Percentiles rank a stretch among this genome's conserved stretches.
These are phyloP conservation scores for Ochetophila trinervis DNA, from an alignment of 306 rosid species.

Conservation along the genomic window DNA sequence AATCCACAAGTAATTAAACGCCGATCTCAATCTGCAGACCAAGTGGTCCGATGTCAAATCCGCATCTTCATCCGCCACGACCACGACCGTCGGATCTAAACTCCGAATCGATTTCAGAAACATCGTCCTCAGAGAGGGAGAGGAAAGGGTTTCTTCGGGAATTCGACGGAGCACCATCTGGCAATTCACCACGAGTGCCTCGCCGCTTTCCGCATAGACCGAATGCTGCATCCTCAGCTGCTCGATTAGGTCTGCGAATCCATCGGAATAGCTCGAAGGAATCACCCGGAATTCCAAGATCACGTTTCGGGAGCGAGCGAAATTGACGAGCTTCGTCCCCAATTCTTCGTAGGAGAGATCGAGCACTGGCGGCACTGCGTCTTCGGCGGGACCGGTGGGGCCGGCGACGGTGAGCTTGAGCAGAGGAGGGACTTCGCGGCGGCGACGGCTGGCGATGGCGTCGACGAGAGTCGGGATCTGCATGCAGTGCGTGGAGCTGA, in stretches of 20 bases:
- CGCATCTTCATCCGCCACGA: constrained; percentile 79
- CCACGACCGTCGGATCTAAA: constrained; percentile 64
- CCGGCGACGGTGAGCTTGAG: constrained; percentile 64
- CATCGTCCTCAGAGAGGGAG: constrained; percentile 46
- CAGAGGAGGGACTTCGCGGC: constrained; percentile 53
- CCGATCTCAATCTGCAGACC: constrained; percentile 63
- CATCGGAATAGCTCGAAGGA: constrained; percentile 55
- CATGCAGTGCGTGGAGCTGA: constrained; percentile 89
- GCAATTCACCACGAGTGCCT: constrained; percentile 73
- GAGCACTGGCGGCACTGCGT: constrained; percentile 66
- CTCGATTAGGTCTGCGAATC: constrained; percentile 59
- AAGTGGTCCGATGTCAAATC: constrained; percentile 65
- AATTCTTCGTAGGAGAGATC: constrained; percentile 70
- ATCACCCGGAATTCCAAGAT: constrained; percentile 62
- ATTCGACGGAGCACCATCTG: constrained; percentile 94
- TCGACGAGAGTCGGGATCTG: constrained; percentile 91
- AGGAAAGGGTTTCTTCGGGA: constrained; percentile 47
- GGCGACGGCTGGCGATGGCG: constrained; percentile 70
- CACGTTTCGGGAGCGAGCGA: constrained; percentile 65
- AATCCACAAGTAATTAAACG: constrained; percentile 90
- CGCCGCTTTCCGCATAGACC: constrained; percentile 37
- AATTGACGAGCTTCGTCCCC: constrained; percentile 63
- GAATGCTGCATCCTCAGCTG: constrained; percentile 63
- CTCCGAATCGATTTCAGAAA: constrained; percentile 57
- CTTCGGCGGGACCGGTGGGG: constrained; percentile 19